Base-by-base conservation (phyloP, 805 yeast species). In the Lipomyces yamadae region DNA sequence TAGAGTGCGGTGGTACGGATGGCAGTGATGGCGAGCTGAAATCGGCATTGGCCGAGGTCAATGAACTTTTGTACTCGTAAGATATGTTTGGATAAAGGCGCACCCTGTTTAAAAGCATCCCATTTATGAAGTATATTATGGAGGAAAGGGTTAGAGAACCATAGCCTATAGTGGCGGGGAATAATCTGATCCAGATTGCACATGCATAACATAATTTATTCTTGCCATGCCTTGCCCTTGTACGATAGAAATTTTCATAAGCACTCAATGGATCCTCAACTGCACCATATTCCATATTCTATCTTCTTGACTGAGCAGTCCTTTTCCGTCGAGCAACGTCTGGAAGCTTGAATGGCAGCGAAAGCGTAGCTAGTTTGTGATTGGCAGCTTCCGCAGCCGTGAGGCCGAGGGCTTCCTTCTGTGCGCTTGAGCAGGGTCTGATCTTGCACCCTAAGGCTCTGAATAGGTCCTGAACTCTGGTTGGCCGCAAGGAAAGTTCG, bases 301-400 rank as follows among this genome's bases (percentile, higher is more conserved):
- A 58, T 45, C 62, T 58, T 39, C 63, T 15, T 4, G 56, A 32
- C 50, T 33, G 45, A 15, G 53, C 66, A 13, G 64, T 67, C 13
- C 70, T 42, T 10, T 63, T 55, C 29, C 71, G 54, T 50, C 66
- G 50, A 11, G 60, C 62, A 7, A 63, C 48, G 18, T 68, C 71
- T 6, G 99, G 99, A 61, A 91, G 81, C 76, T 86, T 88, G 80
- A 95, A 90, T 52, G 99, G 99, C 39, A 92, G 97, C 76, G 85
- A 88, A 78, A 95, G 83, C 18, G 85, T 79, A 2, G 98, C 98
- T 72, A 94, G 82, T 78, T 92, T 91, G 78, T 89, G 88, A 50
- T 86, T 82, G 8, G 85, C 77, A 13, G 78, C 77, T 52, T 76
- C 76, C 7, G 73, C 62, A 50, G 68, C 55, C n/a, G 75, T 57